Evolutionary conservation across 768 basidiomycete species (phyloP), one percentile per base, ranked within the genome.

Genomic region (Rhizopogon salebrosus): DNA sequence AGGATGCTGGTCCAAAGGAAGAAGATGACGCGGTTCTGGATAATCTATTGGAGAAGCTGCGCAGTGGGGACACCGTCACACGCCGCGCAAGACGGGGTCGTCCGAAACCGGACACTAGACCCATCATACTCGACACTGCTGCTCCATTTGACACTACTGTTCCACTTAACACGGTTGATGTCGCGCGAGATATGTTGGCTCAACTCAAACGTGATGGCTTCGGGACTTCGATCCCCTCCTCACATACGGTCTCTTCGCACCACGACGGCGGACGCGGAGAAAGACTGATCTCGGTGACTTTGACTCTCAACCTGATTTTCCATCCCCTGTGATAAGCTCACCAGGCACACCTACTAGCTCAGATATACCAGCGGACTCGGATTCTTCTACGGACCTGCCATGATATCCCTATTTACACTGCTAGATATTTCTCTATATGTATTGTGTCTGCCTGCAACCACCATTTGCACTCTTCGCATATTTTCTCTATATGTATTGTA

Each of bases 151-250:
- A 52, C 43, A 58, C 61, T 6, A 52, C 61, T 60, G 45, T 68
- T 64, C 49, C 74, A 69, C 39, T 66, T 66, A 69, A 65, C 23
- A 51, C 69, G 11, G 84, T 74, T 4, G 78, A 83, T 54, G 71
- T 80, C 43, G 91, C 91, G 4, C 80, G 79, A 49, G 82, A 85
- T 58, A 87, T 93, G 86, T 66, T 92, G 50, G 86, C 85, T 6
- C 79, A 76, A 36, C 75, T 92, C 26, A 77, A 92, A 65, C 80
- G 84, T 6, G 80, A 85, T 56, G 89, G 85, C 0, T 89, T 89
- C 64, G 53, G 75, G 52, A 66, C 67, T 11, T 71, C 79, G 52
- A 65, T 69, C 9, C 74, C 82, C 10, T 68, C 74, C 16, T 76
- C 83, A 8, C 79, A 82, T n/a, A 73, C 76, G 16, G 6, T 49